phyloP scores from a whole-genome alignment of 805 yeast genomes.

The Metschnikowia noctiluminum region DNA sequence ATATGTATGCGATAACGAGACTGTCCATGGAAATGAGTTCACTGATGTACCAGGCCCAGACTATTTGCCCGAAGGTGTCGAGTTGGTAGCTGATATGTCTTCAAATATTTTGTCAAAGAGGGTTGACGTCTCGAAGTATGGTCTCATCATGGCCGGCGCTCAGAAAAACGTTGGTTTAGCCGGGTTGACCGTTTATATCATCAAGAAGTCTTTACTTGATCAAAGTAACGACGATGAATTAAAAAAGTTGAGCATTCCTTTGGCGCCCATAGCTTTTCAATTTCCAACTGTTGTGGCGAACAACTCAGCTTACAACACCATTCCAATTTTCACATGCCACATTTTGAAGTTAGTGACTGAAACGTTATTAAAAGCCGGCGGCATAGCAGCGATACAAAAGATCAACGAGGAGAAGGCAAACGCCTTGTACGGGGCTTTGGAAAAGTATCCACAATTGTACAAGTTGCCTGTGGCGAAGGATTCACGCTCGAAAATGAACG shows the following conservation, averaged over 20 bases:
- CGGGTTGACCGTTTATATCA: slow-evolving; percentile 87
- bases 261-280: slow-evolving; percentile 86
- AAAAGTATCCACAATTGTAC: slow-evolving; percentile 61
- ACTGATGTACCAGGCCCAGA: slow-evolving; percentile 46
- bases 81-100: slow-evolving; percentile 91
- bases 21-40: slow-evolving; percentile 93
- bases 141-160: slow-evolving; percentile 94
- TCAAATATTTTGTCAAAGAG: slow-evolving; percentile 83
- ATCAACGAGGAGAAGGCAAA: slow-evolving; percentile 61
- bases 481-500: slow-evolving; percentile 85
- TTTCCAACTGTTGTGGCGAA: slow-evolving; percentile 82
- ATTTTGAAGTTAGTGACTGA: slow-evolving; percentile 76
- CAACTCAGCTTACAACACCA: slow-evolving; percentile 92
- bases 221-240: slow-evolving; percentile 64
- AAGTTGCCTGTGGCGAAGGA: slow-evolving; percentile 58
- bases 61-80: slow-evolving; percentile 62
- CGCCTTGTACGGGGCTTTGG: slow-evolving; percentile 62
- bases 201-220: slow-evolving; percentile 74
- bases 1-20: slow-evolving; percentile 94
- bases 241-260: slow-evolving; percentile 58
- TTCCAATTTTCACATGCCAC: slow-evolving; percentile 89
- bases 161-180: slow-evolving; percentile 98
- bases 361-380: slow-evolving; percentile 64
- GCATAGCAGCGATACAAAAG: slow-evolving; percentile 58
- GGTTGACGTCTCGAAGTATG: slow-evolving; percentile 80